Evolutionary conservation across 768 basidiomycete species (phyloP), one percentile per base, ranked within the genome.

Genomic region (Ramaria rubella): DNA sequence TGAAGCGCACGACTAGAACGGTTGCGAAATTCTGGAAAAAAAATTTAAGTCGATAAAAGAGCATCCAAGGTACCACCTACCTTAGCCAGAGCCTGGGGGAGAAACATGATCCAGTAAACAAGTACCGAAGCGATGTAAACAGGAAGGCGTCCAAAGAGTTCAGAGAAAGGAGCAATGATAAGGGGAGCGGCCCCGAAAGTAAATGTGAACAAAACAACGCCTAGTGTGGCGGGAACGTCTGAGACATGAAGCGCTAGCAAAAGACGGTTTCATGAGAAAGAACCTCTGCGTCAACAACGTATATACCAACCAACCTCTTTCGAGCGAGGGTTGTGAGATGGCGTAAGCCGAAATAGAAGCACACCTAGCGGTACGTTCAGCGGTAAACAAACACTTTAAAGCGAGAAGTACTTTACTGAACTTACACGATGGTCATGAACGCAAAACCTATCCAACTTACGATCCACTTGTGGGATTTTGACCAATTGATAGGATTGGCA

Each of bases 401-500:
- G 7, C 23, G 23, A 2, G n/a, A 1, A 17, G 36, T 21, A n/a
- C n/a, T n/a, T n/a, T n/a, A n/a, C n/a, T 26, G 3, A 26, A 44
- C 52, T 14, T 26, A 54, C 52, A 54, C 52, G 27, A 54, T 5
- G 27, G 52, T 54, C 43, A 54, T 9, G 26, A 54, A 54, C 15
- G 34, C 52, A 40, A 31, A 31, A 15, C 52, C 52, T 12, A 54
- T 26, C 8, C 23, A n/a, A 54, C 30, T 81, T 23, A 81, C 68
- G 9, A 73, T 38, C 77, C 81, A 81, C 61, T 81, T 83, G 53
- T 70, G 70, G 8, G 55, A 26, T 2, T 58, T 63, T 1, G 71
- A 67, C 77, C 79, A 84, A 61, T 81, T 83, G 62, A 81, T 76
- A 11, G 83, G 82, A 60, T 84, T 84, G 21, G 60, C 60, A 9